Conservation (phyloP, 2,329 filamentous ascomycete genomes). For the Cladophialophora yegresii region DNA sequence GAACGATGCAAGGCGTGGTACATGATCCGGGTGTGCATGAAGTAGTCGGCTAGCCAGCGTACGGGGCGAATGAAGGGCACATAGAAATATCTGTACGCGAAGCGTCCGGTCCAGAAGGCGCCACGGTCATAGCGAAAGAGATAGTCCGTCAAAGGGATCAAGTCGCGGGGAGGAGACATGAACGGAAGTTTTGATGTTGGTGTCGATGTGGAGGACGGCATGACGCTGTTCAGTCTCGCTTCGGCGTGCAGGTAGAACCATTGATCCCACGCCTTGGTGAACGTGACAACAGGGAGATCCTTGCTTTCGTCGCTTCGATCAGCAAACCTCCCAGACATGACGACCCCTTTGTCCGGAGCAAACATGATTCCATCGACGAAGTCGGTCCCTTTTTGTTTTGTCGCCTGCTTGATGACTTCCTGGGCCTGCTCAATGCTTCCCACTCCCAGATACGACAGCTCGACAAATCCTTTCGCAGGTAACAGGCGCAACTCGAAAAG, state of each 20-base stretch:
- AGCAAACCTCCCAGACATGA: conserved; percentile 63
- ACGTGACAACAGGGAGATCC: conserved; percentile 27
- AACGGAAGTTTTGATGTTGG: background rate
- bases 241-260: conserved; percentile 55
- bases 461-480: conserved; percentile 52
- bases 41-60: conserved; percentile 61
- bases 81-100: conserved; percentile 63
- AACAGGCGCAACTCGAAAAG: conserved; percentile 54
- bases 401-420: conserved; percentile 45
- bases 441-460: conserved; percentile 52
- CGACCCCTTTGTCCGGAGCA: conserved; percentile 52
- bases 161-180: conserved; percentile 16
- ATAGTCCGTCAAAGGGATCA: conserved; percentile 43
- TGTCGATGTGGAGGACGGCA: background rate
- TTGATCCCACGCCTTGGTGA: conserved; percentile 44
- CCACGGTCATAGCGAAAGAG: conserved; percentile 60
- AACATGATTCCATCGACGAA: conserved; percentile 57
- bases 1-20: conserved; percentile 64
- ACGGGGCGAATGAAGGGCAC: conserved; percentile 63
- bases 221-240: conserved; percentile 15
- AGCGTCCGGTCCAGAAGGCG: conserved; percentile 65
- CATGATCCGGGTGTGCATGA: conserved; percentile 63
- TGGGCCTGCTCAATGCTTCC: conserved; percentile 43
- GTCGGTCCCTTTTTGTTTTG: conserved; percentile 44
- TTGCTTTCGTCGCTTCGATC: conserved; percentile 43